Percentiles rank a stretch among this genome's conserved stretches.
phyloP scores from a whole-genome alignment of 306 rosid genomes.

The Prunus kanzakura region DNA sequence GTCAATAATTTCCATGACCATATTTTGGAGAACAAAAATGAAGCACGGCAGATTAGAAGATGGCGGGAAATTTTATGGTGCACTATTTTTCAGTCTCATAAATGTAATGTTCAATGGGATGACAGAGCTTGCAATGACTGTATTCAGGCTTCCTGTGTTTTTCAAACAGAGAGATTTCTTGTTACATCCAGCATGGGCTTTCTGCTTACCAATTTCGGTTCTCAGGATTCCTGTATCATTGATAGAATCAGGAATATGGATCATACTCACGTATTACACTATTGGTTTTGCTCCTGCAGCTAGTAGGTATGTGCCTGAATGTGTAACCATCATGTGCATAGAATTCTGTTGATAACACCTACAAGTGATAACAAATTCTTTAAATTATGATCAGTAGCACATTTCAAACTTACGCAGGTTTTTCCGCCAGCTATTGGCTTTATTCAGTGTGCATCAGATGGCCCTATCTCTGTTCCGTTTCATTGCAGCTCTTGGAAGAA shows the following conservation, averaged over 20 bases:
- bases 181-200: constrained; percentile 26
- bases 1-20: constrained; percentile 37
- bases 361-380: background rate
- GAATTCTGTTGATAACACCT: background rate
- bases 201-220: constrained; percentile 9
- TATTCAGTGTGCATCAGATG: constrained; percentile 55
- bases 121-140: constrained; percentile 23
- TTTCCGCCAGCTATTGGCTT: constrained; percentile 37
- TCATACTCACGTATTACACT: constrained; percentile 36
- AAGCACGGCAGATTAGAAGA: constrained; percentile 9
- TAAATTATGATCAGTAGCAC: background rate
- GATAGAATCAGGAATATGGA: constrained; percentile 15
- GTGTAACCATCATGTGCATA: background rate
- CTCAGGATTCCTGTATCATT: constrained; percentile 19
- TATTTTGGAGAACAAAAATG: constrained; percentile 52
- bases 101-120: constrained; percentile 34
- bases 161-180: constrained; percentile 23
- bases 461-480: constrained; percentile 47
- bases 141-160: constrained; percentile 25
- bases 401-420: constrained; percentile 38
- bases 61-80: constrained; percentile 42
- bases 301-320: constrained; percentile 32
- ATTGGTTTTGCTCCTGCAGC: constrained; percentile 58
- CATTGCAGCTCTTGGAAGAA: constrained; percentile 51
- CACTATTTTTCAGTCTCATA: constrained; percentile 43